A percentile compares a stretch with the other conserved stretches of the same genome.
These are phyloP conservation scores for Cardamine resedifolia DNA, from an alignment of 345 rosid genomes.

Conservation along the genomic window DNA sequence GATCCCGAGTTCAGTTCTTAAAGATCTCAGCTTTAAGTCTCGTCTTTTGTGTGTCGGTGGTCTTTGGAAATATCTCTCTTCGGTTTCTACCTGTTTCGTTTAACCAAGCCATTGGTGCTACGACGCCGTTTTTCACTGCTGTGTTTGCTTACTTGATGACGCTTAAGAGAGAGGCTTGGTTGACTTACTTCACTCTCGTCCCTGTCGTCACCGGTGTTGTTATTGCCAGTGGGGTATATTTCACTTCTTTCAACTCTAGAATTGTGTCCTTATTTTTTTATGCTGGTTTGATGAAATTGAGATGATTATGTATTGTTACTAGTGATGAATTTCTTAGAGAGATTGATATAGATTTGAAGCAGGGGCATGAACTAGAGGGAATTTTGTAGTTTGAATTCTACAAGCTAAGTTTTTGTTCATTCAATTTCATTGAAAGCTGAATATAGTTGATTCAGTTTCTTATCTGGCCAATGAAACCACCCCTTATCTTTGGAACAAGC, in stretches of 20 bases:
- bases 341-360: neutral
- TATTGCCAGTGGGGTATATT: slow-evolving; percentile 94
- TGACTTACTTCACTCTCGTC: slow-evolving; percentile 79
- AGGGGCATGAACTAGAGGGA: neutral
- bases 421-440: neutral
- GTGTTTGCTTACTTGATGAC: slow-evolving; percentile 94
- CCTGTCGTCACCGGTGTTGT: slow-evolving; percentile 97
- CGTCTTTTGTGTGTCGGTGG: slow-evolving; percentile 95
- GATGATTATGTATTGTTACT: neutral
- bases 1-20: slow-evolving; percentile 80
- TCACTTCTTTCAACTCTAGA: neutral
- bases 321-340: slow-evolving; percentile 6
- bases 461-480: neutral
- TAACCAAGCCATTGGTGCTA: slow-evolving; percentile 95
- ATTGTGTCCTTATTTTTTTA: neutral
- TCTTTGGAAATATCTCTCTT: slow-evolving; percentile 84
- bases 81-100: slow-evolving; percentile 87
- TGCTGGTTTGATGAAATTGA: neutral
- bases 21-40: slow-evolving; percentile 90
- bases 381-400: neutral
- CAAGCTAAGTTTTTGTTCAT: neutral
- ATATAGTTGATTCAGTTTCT: neutral
- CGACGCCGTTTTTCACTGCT: slow-evolving; percentile 98
- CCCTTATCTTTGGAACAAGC: neutral
- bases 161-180: slow-evolving; percentile 89